Evolutionary conservation across 148 eudicot species (phyloP).

Genomic region (Drosera capensis): DNA sequence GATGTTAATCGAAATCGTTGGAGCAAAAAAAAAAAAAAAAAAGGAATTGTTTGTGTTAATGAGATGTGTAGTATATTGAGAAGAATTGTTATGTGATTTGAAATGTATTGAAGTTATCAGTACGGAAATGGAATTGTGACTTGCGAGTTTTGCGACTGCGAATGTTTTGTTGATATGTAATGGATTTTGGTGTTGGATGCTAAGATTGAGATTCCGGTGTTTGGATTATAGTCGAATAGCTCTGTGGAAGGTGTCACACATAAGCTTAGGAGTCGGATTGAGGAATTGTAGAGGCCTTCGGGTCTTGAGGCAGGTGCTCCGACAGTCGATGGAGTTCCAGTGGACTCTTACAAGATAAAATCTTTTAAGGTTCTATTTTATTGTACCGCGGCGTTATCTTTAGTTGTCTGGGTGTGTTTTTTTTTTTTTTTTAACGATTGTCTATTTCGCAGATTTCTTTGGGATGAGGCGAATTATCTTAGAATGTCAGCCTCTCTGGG

Average conservation of each 20-base stretch:
- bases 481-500: conserved; percentile 83
- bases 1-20: background rate
- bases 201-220: background rate
- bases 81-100: no score
- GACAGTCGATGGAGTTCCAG: conserved; percentile 90
- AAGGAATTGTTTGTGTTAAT: background rate
- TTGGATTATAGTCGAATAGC: conserved; percentile 37
- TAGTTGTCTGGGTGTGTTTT: background rate
- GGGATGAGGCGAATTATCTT: conserved; percentile 97
- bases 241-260: conserved; percentile 79
- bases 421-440: no score
- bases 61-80: no score
- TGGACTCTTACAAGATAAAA: conserved; percentile 19
- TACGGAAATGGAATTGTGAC: no score
- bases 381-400: background rate
- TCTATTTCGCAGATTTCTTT: conserved; percentile 49
- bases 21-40: no score
- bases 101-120: no score
- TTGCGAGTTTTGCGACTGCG: background rate
- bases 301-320: conserved; percentile 61
- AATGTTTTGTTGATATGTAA: background rate
- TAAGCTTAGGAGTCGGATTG: conserved; percentile 95
- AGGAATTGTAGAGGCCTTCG: conserved; percentile 74
- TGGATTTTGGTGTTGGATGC: background rate
- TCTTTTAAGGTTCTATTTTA: conserved; percentile 8